A percentile compares a stretch with the other conserved stretches of the same genome.
These are phyloP conservation scores for Phytophthora cactorum DNA, from an alignment of 352 stramenopile genomes.

Conservation along the genomic window DNA sequence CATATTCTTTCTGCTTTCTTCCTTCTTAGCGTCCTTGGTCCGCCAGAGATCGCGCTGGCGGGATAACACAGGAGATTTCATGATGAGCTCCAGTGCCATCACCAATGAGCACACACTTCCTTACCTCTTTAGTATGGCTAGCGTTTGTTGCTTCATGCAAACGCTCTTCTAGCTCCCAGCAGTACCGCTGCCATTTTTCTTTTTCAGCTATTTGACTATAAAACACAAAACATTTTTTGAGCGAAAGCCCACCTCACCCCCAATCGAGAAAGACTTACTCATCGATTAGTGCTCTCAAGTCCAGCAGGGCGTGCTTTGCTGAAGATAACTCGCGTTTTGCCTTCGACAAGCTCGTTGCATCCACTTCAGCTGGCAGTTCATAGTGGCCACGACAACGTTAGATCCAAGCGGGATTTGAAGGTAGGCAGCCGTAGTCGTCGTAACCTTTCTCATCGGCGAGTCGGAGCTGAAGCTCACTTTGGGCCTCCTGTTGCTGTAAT, in stretches of 20 bases:
- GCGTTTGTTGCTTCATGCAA: constrained; percentile 61
- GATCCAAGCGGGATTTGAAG: neutral
- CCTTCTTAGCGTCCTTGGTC: constrained; percentile 70
- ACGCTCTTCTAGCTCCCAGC: constrained; percentile 77
- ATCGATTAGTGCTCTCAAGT: constrained; percentile 66
- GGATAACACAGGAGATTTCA: neutral
- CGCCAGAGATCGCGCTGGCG: constrained; percentile 66
- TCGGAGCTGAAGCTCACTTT: constrained; percentile 37
- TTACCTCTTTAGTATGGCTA: constrained; percentile 65
- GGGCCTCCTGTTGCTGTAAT: constrained; percentile 40
- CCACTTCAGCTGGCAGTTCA: constrained; percentile 23
- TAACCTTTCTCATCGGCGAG: constrained; percentile 44
- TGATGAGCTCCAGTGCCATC: neutral
- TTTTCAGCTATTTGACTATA: constrained; percentile 72
- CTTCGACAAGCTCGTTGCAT: constrained; percentile 28
- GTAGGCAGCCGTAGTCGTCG: neutral
- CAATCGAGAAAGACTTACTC: constrained; percentile 43
- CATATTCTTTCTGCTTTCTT: constrained; percentile 73
- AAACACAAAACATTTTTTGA: neutral
- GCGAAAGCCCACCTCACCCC: neutral
- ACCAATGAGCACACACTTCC: neutral
- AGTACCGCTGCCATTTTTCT: constrained; percentile 81
- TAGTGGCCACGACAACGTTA: neutral
- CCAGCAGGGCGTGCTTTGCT: constrained; percentile 45
- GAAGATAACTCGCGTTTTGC: constrained; percentile 40